Percentiles rank a stretch among this genome's conserved stretches.
These are phyloP conservation scores for Chenopodium album DNA, from an alignment of 148 eudicot species.

Conservation along the genomic window DNA sequence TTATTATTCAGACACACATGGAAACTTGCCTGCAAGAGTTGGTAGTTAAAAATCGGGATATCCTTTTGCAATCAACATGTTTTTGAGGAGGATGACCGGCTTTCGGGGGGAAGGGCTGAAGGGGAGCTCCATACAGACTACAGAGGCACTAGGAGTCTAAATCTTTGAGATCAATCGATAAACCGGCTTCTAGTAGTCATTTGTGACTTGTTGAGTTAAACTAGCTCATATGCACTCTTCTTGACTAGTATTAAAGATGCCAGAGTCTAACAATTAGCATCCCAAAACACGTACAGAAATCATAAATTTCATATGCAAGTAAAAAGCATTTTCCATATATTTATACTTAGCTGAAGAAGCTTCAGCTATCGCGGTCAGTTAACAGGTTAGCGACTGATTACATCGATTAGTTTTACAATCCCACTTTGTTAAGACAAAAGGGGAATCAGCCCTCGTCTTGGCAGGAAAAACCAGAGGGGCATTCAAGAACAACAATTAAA, in stretches of 20 bases:
- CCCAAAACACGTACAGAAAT: too few species aligned
- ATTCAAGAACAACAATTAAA: neutral
- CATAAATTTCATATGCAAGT: neutral
- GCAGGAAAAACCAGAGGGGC: slow-evolving; percentile 25
- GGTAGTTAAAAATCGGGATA: too few species aligned
- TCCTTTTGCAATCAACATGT: too few species aligned
- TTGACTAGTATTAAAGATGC: neutral
- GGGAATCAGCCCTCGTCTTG: slow-evolving; percentile 23
- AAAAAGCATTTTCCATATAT: neutral
- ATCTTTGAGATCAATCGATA: too few species aligned
- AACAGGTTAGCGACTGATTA: slow-evolving; percentile 4
- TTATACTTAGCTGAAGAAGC: neutral
- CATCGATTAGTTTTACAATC: neutral
- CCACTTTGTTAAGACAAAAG: neutral
- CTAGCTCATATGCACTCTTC: neutral
- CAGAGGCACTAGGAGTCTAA: too few species aligned
- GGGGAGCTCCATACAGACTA: too few species aligned
- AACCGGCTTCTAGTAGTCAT: too few species aligned
- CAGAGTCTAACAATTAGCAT: neutral
- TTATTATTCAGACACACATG: too few species aligned
- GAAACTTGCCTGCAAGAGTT: too few species aligned
- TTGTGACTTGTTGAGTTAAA: neutral
- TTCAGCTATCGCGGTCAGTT: neutral
- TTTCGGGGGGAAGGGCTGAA: too few species aligned
- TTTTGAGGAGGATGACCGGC: too few species aligned